Base-by-base conservation (phyloP, 495 filamentous ascomycete species). In the Cercophora newfieldiana region DNA sequence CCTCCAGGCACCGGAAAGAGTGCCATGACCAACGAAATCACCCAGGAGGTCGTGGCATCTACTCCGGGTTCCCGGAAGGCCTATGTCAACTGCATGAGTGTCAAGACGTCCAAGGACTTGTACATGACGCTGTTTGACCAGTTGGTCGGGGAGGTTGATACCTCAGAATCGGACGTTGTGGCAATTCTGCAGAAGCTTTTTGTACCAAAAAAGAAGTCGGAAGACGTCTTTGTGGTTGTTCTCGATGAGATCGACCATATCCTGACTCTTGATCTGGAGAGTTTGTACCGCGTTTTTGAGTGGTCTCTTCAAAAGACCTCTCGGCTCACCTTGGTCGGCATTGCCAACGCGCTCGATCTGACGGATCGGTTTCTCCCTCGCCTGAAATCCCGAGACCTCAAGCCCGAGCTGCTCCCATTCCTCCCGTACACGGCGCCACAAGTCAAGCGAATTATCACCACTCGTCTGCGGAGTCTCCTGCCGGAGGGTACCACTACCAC, bases 1-100 rank as follows among this genome's bases (percentile, higher is more conserved):
- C 95, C 95, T 29, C 95, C 95, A 1, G 95, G 95, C 0, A 98
- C 96, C 4, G 95, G 95, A 7, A 99, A 99, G 78, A 97, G 93
- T 75, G 96, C 95, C 3, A 86, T 97, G 77, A 86, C 97, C 59
- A 86, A 88, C 61, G 90, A 96, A 69, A 85, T 97, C 29, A 90
- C 89, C 58, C 78, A 84, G 48, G 82, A 87, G 31, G 67, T 89
- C 24, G 78, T 66, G 3, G 76, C 81, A 19, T 79, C 85, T 75
- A 47, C 77, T 69, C 1, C 71, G 4, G 74, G 76, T 12, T 78
- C 93, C 57, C 88, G 86, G 71, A 87, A 86, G 49, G 86, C 88
- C 2, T 93, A 94, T 73, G 80, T 99, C 80, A 99, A 99, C 70
- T 99, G 95, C 77, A 96, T 97, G 87, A 95, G 92, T 76, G 89